phyloP scores from a whole-genome alignment of 1,284 basidiomycete species.

The Chiua sp. region DNA sequence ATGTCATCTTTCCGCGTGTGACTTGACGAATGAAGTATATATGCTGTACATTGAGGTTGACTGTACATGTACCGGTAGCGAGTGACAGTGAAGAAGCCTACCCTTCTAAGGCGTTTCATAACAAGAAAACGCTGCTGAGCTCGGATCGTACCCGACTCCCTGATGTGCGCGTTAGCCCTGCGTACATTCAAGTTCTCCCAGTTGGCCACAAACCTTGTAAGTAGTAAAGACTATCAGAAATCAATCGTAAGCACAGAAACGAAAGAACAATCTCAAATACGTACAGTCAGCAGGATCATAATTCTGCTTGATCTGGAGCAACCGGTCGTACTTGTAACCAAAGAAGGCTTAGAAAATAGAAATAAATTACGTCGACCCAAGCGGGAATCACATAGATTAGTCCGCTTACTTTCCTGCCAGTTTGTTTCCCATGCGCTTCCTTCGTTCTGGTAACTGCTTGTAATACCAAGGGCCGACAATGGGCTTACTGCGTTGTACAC shows the following conservation, averaged over 20 bases:
- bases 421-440: constrained; percentile 11
- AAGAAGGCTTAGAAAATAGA: constrained; percentile 8
- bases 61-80: too few species aligned
- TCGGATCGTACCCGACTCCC: neutral
- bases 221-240: constrained; percentile 1
- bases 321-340: constrained; percentile 14
- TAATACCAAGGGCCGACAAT: constrained; percentile 9
- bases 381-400: too few species aligned
- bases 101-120: neutral
- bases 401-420: constrained; percentile 11
- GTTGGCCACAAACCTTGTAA: constrained; percentile 1
- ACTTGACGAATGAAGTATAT: too few species aligned
- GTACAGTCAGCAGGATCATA: constrained; percentile 14
- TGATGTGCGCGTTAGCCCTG: too few species aligned
- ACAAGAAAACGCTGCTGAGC: neutral
- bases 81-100: too few species aligned
- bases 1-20: too few species aligned
- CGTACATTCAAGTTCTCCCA: too few species aligned
- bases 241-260: neutral
- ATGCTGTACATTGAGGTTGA: too few species aligned
- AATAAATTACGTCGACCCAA: neutral
- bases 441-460: constrained; percentile 15
- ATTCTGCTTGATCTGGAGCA: constrained; percentile 10
- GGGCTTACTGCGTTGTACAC: constrained; percentile 8
- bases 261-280: neutral